phyloP scores from a whole-genome alignment of 345 rosid genomes.

The Acer yangbiense region DNA sequence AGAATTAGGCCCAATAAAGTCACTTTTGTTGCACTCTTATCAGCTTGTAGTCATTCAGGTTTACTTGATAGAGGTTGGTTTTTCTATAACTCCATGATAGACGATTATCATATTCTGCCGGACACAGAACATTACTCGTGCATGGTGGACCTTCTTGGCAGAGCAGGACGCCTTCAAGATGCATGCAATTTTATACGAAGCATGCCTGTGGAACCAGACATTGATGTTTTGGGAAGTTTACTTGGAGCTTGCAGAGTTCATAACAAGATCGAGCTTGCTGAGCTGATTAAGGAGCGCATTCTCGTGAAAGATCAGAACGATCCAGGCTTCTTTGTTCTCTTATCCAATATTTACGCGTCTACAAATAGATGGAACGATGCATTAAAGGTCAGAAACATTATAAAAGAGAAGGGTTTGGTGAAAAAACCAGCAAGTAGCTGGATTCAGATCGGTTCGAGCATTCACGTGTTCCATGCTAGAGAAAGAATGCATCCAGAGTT shows the following conservation, averaged over 20 bases:
- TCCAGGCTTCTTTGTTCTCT: constrained; percentile 44
- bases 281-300: constrained; percentile 31
- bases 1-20: constrained; percentile 44
- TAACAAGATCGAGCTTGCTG: constrained; percentile 35
- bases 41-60: constrained; percentile 59
- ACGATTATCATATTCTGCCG: constrained; percentile 34
- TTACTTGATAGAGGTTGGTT: constrained; percentile 41
- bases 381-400: constrained; percentile 35
- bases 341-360: constrained; percentile 49
- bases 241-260: constrained; percentile 59
- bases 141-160: constrained; percentile 56
- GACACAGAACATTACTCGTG: constrained; percentile 55
- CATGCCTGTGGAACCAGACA: constrained; percentile 48
- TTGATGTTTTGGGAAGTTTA: constrained; percentile 47
- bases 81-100: constrained; percentile 38
- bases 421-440: constrained; percentile 56
- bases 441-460: constrained; percentile 42
- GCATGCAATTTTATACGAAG: constrained; percentile 39
- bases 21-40: constrained; percentile 50
- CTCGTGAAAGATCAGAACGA: constrained; percentile 23
- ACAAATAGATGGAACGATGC: constrained; percentile 47
- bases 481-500: constrained; percentile 24
- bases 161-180: constrained; percentile 43
- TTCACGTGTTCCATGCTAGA: constrained; percentile 36
- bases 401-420: constrained; percentile 39